Conservation (phyloP, 2,329 filamentous ascomycete species). For the Fulvia fulva region DNA sequence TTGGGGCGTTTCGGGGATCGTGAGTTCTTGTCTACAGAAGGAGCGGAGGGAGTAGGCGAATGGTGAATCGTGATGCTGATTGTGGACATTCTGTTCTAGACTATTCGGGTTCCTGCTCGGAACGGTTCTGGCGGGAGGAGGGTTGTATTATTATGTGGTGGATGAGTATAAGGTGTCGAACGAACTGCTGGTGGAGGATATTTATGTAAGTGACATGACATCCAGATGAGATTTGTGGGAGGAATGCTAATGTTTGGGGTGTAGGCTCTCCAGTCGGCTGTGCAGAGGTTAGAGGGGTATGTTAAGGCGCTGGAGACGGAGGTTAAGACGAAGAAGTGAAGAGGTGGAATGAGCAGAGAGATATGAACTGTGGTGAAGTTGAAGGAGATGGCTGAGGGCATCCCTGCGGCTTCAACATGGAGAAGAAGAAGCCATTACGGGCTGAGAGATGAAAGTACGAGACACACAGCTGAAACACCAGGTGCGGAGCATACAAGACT, state of each 20-base stretch:
- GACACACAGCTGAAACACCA: neutral
- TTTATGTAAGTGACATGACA: conserved; percentile 68
- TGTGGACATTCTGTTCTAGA: no score
- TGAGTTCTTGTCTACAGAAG: conserved; percentile 43
- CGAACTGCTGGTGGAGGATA: conserved; percentile 89
- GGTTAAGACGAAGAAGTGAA: conserved; percentile 60
- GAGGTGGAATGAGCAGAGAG: neutral
- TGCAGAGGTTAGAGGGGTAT: conserved; percentile 80
- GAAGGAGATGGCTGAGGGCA: neutral
- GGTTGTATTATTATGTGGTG: conserved; percentile 87
- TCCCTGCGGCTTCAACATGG: no score
- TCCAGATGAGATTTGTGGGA: neutral
- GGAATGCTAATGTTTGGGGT: neutral
- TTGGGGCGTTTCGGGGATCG: conserved; percentile 70
- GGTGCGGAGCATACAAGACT: neutral
- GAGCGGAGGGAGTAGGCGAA: no score
- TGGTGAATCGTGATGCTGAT: no score
- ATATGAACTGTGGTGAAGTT: no score
- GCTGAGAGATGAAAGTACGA: neutral
- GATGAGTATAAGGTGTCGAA: conserved; percentile 93
- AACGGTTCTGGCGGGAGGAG: conserved; percentile 70
- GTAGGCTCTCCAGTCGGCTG: conserved; percentile 80
- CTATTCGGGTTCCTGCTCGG: conserved; percentile 90
- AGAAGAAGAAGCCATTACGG: neutral
- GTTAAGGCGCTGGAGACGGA: conserved; percentile 78